A percentile compares a stretch with the other conserved stretches of the same genome.
Evolutionary conservation across 83 land plant species (phyloP).

Genomic region (Picea abies): DNA sequence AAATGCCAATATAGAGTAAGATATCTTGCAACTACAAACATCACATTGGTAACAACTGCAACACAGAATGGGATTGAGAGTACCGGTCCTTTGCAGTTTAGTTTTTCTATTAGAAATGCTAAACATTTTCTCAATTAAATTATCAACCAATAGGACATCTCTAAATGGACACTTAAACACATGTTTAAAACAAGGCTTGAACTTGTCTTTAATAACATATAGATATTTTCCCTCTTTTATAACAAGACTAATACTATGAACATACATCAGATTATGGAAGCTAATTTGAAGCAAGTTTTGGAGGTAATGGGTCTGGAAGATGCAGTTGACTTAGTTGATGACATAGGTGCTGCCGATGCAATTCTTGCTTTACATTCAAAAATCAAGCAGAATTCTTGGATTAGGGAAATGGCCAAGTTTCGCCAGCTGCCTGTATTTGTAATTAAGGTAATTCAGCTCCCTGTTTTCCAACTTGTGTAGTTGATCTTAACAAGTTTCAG

Average conservation of each 20-base stretch:
- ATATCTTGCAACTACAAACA: too few species aligned
- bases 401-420: constrained; percentile 61
- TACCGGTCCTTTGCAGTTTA: too few species aligned
- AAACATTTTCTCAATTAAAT: too few species aligned
- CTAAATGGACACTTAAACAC: too few species aligned
- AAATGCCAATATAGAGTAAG: background rate
- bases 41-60: too few species aligned
- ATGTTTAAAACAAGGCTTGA: background rate
- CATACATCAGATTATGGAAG: constrained; percentile 50
- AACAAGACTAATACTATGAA: constrained; percentile 2
- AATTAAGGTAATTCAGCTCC: constrained; percentile 43
- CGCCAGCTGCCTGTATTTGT: constrained; percentile 54
- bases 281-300: constrained; percentile 47
- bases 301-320: constrained; percentile 41
- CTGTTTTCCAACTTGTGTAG: background rate
- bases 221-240: background rate
- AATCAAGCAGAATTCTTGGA: constrained; percentile 56
- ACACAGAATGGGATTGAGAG: too few species aligned
- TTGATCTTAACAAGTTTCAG: background rate
- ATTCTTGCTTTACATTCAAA: constrained; percentile 59
- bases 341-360: constrained; percentile 63
- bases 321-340: constrained; percentile 42
- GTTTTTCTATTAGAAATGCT: too few species aligned
- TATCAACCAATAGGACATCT: too few species aligned
- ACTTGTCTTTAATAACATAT: background rate